These are phyloP conservation scores for Thuidium tamariscinum DNA, from an alignment of 225 moss, liverwort and hornwort species.

Conservation along the genomic window DNA sequence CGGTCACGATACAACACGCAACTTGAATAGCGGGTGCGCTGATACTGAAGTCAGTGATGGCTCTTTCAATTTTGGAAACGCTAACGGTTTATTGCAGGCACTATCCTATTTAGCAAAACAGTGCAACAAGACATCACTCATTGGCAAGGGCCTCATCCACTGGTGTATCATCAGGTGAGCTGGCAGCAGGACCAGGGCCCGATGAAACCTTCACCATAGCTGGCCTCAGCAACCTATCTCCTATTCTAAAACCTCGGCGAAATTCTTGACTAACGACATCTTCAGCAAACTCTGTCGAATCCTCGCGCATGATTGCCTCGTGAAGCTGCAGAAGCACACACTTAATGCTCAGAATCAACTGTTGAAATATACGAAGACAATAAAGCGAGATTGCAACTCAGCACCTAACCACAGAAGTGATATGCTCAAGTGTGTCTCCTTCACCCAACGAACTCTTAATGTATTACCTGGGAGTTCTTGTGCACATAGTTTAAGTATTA, in stretches of 20 bases:
- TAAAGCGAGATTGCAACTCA: background rate
- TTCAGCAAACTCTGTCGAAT: conserved; percentile 68
- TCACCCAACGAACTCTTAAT: background rate
- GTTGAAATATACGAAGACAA: background rate
- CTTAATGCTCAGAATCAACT: background rate
- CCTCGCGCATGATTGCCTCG: conserved; percentile 98
- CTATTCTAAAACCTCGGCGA: conserved; percentile 76
- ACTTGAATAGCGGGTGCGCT: conserved; percentile 7
- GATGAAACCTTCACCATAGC: conserved; percentile 99
- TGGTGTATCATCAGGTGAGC: conserved; percentile 8
- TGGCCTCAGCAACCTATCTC: conserved; percentile 72
- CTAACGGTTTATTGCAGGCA: conserved; percentile 5
- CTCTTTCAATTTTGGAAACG: background rate
- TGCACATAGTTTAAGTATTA: background rate
- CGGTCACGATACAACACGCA: conserved; percentile 15
- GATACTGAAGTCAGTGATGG: background rate
- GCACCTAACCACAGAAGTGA: background rate
- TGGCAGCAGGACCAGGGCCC: conserved; percentile 47
- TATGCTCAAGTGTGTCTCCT: background rate
- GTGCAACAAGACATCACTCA: conserved; percentile 10
- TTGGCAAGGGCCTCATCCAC: conserved; percentile 35
- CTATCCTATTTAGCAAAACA: background rate
- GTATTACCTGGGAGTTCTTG: background rate
- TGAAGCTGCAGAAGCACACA: conserved; percentile 56
- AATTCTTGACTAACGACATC: conserved; percentile 81